A percentile compares a stretch with the other conserved stretches of the same genome.
Evolutionary conservation across 169 alveolate species (phyloP).

Genomic region (Eimeria tenella): DNA sequence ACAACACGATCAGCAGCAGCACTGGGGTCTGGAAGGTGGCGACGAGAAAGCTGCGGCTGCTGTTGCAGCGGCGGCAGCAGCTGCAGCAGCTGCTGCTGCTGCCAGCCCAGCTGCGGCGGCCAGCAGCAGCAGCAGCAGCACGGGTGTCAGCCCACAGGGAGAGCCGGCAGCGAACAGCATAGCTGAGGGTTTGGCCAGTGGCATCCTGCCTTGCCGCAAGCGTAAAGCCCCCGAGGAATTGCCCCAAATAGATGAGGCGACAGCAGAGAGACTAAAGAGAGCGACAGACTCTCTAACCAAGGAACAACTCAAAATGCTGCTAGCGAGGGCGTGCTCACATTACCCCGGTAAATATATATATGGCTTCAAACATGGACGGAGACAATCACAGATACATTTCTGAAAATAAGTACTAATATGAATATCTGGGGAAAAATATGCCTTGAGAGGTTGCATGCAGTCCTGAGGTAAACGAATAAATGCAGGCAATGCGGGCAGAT

Average conservation of each 20-base stretch:
- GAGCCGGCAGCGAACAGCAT: not conserved
- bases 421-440: not conserved
- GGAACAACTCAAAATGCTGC: conserved; percentile 60
- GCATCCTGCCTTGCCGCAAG: conserved; percentile 56
- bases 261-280: conserved; percentile 55
- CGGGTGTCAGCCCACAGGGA: not conserved
- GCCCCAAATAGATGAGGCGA: conserved; percentile 61
- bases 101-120: not conserved
- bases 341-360: conserved; percentile 60
- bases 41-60: not conserved
- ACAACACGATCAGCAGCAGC: no score
- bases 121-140: conserved; percentile 18
- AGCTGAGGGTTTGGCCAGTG: conserved; percentile 53
- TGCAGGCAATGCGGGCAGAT: no score
- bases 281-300: conserved; percentile 30
- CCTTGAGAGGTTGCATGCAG: not conserved
- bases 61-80: conserved; percentile 25
- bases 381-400: not conserved
- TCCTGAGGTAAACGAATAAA: no score
- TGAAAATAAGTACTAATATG: not conserved
- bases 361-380: not conserved
- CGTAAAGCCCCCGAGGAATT: conserved; percentile 59
- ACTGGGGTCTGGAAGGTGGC: no score
- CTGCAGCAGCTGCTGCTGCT: not conserved
- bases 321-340: conserved; percentile 69